Base-by-base conservation (phyloP, 495 filamentous ascomycete genomes). In the Articulospora tetracladia region DNA sequence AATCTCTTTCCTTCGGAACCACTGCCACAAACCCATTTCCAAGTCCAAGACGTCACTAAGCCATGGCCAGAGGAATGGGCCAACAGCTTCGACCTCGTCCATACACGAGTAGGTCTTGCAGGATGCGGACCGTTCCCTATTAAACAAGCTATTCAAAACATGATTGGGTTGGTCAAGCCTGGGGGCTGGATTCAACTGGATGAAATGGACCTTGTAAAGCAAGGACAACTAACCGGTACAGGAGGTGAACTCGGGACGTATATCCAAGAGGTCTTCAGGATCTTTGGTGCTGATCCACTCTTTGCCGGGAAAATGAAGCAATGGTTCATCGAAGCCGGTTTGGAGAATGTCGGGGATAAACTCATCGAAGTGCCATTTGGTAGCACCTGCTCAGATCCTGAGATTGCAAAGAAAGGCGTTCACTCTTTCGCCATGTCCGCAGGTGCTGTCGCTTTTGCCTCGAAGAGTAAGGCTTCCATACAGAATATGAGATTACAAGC, bases 1-100 rank as follows among this genome's bases (percentile, higher is more conserved):
- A 54, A 54, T 30, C 20, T 54, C 17, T 54, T 34, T 19, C 51
- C 51, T 11, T 13, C 30, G 15, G 39, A 32, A 54, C 8, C 51
- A 15, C 7, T 11, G 15, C 25, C 51, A 10, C 13, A 19, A 8
- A 54, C 20, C 19, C 34, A 6, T 22, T 32, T 54, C 19, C 51
- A 54, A 20, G 51, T 54, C 51, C 51, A 54, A 34, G 51, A 54
- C 28, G 20, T 54, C 24, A 54, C 51, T 7, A 54, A n/a, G 51
- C 51, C 51, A 28, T 54, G 51, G 51, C 51, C 51, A 22, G 17
- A 4, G 6, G 51, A 54, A 30, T 54, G 51, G 51, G 28, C 24
- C 3, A 54, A 32, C 51, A 54, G 19, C 28, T 54, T 54, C 19
- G 51, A 54, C 13, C 10, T 54, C 0, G 51, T 44, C 8, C 39